phyloP scores from a whole-genome alignment of 805 yeast species.

The Dipodascopsis tothii region DNA sequence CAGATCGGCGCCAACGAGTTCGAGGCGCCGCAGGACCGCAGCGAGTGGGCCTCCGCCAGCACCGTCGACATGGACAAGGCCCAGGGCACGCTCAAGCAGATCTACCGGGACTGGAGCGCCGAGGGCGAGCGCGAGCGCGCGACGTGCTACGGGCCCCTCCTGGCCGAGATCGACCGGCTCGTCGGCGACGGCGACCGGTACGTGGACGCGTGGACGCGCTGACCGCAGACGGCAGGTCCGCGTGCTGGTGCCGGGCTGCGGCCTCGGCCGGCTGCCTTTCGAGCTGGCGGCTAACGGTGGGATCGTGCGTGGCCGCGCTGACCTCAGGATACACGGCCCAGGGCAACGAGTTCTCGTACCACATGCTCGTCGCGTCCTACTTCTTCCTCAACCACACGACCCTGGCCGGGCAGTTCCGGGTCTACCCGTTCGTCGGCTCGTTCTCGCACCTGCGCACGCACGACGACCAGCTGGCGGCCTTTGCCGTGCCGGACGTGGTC shows the following conservation, averaged over 20 bases:
- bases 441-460: conserved; percentile 54
- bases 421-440: conserved; percentile 45
- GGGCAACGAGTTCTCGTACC: conserved; percentile 67
- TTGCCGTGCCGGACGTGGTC: conserved; percentile 35
- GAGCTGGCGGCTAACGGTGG: conserved; percentile 32
- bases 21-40: conserved; percentile 23
- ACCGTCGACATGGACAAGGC: conserved; percentile 13
- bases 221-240: background rate
- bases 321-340: conserved; percentile 46
- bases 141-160: conserved; percentile 51
- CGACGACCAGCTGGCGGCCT: conserved; percentile 45
- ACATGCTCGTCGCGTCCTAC: conserved; percentile 56
- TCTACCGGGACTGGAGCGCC: conserved; percentile 67
- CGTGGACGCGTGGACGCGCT: background rate
- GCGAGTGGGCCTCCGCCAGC: conserved; percentile 16
- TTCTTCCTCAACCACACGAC: conserved; percentile 26
- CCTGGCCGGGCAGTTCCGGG: conserved; percentile 4
- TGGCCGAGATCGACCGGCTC: conserved; percentile 35
- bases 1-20: conserved; percentile 22
- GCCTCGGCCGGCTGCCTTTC: conserved; percentile 70
- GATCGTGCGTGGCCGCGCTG: no score
- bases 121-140: conserved; percentile 43
- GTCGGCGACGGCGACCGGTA: conserved; percentile 24
- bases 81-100: conserved; percentile 48
- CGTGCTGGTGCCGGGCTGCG: conserved; percentile 79